These are phyloP conservation scores for Aspergillus costaricaensis DNA, from an alignment of 2,329 filamentous ascomycete species.

Conservation along the genomic window DNA sequence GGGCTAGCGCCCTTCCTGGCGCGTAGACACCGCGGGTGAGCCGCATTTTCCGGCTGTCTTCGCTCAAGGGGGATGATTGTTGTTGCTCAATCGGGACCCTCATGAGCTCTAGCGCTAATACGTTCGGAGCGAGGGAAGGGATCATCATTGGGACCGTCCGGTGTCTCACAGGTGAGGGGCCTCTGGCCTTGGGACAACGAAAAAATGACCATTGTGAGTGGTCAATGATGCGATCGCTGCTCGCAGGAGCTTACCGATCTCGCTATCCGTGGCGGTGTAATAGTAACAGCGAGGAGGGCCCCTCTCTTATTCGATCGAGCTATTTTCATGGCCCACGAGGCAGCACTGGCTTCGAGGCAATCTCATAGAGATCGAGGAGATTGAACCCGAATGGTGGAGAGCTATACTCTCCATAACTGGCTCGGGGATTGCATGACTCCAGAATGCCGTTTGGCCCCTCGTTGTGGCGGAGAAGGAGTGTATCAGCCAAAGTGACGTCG, in stretches of 20 bases:
- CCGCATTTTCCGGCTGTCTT: conserved; percentile 8
- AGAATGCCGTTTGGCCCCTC: not conserved
- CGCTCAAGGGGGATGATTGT: not conserved
- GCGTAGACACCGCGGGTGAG: conserved; percentile 4
- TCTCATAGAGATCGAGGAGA: conserved; percentile 12
- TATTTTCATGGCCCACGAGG: conserved; percentile 6
- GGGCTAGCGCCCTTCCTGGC: conserved; percentile 3
- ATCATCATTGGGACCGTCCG: conserved; percentile 11
- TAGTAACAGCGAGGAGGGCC: not conserved
- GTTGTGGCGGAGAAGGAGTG: not conserved
- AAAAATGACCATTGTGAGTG: conserved; percentile 9
- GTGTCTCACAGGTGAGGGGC: conserved; percentile 24
- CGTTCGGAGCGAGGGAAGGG: conserved; percentile 4
- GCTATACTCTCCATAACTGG: not conserved
- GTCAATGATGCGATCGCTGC: conserved; percentile 7
- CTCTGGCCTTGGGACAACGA: conserved; percentile 9
- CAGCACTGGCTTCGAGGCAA: not conserved
- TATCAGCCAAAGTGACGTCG: conserved; percentile 9
- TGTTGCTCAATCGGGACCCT: conserved; percentile 8
- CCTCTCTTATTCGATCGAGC: not conserved
- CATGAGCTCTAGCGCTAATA: conserved; percentile 6
- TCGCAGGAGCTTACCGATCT: conserved; percentile 8
- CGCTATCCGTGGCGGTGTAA: conserved; percentile 12
- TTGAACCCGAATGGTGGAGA: not conserved
- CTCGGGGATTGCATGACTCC: not conserved